phyloP scores from a whole-genome alignment of 192 early-diverging fungal species.

The Spizellomyces punctatus region DNA sequence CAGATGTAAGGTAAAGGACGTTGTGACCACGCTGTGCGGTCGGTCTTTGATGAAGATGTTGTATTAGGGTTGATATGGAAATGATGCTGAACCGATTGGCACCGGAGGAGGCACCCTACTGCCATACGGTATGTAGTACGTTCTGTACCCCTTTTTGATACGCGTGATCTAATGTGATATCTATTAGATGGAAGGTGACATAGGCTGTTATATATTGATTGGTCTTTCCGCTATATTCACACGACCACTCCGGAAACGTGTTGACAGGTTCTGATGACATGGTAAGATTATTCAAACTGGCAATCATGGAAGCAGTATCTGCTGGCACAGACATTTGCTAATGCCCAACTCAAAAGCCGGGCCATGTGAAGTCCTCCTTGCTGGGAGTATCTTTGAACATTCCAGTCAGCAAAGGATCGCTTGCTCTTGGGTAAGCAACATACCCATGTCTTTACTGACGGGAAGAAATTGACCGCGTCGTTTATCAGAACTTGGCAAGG shows the following conservation, averaged over 20 bases:
- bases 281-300: constrained; percentile 38
- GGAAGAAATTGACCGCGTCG: not conserved
- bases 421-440: constrained; percentile 67
- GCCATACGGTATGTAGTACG: constrained; percentile 57
- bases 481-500: constrained; percentile 42
- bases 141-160: not conserved
- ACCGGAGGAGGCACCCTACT: constrained; percentile 76
- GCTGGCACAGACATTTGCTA: not conserved
- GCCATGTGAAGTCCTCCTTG: constrained; percentile 82
- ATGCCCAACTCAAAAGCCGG: constrained; percentile 53
- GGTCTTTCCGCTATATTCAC: too few species aligned
- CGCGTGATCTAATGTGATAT: not conserved
- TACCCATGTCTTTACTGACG: not conserved
- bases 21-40: not conserved
- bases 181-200: not conserved
- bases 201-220: constrained; percentile 6
- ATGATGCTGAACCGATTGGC: constrained; percentile 82
- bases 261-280: constrained; percentile 86
- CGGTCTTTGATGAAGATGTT: constrained; percentile 4
- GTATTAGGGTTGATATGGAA: constrained; percentile 81
- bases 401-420: constrained; percentile 75
- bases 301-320: constrained; percentile 5
- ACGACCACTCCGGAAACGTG: too few species aligned
- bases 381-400: constrained; percentile 85
- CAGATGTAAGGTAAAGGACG: constrained; percentile 8